Conservation (phyloP, 2,329 filamentous ascomycete species). For the Xylariaceae sp. region DNA sequence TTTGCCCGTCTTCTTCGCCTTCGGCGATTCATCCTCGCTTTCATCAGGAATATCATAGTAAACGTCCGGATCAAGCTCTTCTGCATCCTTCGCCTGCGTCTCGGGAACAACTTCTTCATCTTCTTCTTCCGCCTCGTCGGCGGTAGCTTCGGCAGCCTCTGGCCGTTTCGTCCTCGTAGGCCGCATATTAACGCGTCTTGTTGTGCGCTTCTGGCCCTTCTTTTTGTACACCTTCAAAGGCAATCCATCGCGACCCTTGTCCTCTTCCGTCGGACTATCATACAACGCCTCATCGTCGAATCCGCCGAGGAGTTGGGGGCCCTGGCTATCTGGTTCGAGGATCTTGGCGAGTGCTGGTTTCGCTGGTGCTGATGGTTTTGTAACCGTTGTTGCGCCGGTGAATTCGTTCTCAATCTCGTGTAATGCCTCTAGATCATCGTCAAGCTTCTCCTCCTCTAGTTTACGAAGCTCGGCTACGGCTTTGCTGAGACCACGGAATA, state of each 20-base stretch:
- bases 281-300: conserved; percentile 59
- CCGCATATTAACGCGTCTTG: conserved; percentile 60
- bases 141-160: conserved; percentile 30
- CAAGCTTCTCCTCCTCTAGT: conserved; percentile 62
- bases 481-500: conserved; percentile 66
- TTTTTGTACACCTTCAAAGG: conserved; percentile 69
- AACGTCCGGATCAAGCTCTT: conserved; percentile 36
- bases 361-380: conserved; percentile 19
- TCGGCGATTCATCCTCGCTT: conserved; percentile 19
- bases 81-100: conserved; percentile 33
- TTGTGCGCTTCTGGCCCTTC: conserved; percentile 77
- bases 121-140: conserved; percentile 34
- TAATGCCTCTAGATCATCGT: conserved; percentile 70
- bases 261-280: conserved; percentile 51
- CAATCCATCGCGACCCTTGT: conserved; percentile 49
- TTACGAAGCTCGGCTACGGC: conserved; percentile 67
- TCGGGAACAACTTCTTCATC: conserved; percentile 40
- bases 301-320: conserved; percentile 47
- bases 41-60: conserved; percentile 36
- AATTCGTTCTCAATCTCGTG: conserved; percentile 60
- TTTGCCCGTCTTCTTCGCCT: conserved; percentile 19
- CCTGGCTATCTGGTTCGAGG: conserved; percentile 42
- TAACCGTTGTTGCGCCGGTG: conserved; percentile 8
- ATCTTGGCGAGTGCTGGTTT: conserved; percentile 21
- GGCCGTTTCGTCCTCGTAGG: conserved; percentile 48